Conservation (phyloP, 1,284 basidiomycete species). For the Trametes polyzona region DNA sequence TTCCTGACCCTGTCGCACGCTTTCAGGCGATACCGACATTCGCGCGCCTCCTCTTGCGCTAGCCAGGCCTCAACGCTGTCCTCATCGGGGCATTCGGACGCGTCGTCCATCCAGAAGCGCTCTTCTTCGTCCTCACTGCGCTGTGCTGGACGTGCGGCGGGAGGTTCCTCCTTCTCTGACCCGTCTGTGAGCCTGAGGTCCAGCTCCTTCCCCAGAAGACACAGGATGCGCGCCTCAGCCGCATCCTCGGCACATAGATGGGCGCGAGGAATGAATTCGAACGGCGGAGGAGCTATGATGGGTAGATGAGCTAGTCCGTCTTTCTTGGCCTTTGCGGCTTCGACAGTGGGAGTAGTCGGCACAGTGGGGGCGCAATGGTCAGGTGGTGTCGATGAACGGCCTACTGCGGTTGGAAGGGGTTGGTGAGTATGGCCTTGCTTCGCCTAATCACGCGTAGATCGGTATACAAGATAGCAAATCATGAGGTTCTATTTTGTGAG, state of each 20-base stretch:
- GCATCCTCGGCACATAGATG: conserved; percentile 43
- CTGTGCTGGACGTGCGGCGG: neutral
- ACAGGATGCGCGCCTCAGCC: conserved; percentile 47
- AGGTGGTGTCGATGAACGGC: neutral
- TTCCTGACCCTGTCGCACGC: neutral
- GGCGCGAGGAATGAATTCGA: conserved; percentile 36
- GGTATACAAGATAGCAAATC: neutral
- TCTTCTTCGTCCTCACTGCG: conserved; percentile 15
- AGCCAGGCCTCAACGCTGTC: conserved; percentile 3
- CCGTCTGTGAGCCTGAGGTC: conserved; percentile 39
- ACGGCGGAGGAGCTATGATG: conserved; percentile 55
- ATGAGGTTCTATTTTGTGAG: neutral
- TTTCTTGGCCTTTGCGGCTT: neutral
- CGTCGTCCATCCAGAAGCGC: conserved; percentile 7
- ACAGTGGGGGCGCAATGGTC: conserved; percentile 23
- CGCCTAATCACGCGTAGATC: too few species aligned
- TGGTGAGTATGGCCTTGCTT: too few species aligned
- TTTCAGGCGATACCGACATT: neutral
- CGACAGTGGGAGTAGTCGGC: conserved; percentile 25
- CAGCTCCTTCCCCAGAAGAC: conserved; percentile 48
- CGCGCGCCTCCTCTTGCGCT: conserved; percentile 1
- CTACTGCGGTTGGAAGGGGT: neutral
- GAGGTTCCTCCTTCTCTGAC: conserved; percentile 13
- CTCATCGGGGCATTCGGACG: neutral
- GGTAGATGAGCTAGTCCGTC: conserved; percentile 39